Evolutionary conservation across 2,329 filamentous ascomycete genomes (phyloP).

Genomic region (Hirsutella rhossiliensis): DNA sequence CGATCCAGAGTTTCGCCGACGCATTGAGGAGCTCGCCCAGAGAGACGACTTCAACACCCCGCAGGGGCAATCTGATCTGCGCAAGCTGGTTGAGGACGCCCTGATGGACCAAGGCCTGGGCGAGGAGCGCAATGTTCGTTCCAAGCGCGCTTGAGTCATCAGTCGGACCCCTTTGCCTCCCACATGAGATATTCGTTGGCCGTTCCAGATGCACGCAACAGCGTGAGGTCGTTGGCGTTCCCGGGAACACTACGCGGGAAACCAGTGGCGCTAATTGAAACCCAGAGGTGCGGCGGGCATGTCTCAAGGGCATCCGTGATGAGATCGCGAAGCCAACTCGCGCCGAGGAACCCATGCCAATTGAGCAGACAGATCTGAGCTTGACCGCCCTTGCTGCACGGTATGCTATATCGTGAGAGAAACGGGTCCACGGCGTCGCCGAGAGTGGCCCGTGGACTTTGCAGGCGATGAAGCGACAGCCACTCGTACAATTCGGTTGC

Average conservation of each 20-base stretch:
- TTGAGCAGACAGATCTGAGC: slow-evolving; percentile 34
- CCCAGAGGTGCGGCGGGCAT: slow-evolving; percentile 37
- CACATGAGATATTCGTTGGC: slow-evolving; percentile 46
- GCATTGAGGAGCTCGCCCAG: slow-evolving; percentile 81
- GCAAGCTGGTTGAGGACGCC: slow-evolving; percentile 70
- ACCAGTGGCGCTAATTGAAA: slow-evolving; percentile 39
- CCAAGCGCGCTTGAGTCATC: slow-evolving; percentile 38
- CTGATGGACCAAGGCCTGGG: slow-evolving; percentile 53
- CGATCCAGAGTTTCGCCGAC: slow-evolving; percentile 71
- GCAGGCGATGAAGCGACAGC: slow-evolving; percentile 54
- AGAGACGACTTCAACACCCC: slow-evolving; percentile 74
- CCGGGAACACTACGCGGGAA: slow-evolving; percentile 33
- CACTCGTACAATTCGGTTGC: slow-evolving; percentile 60
- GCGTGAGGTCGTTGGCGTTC: slow-evolving; percentile 35
- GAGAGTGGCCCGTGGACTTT: slow-evolving; percentile 48
- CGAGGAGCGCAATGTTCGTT: slow-evolving; percentile 52
- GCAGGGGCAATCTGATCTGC: slow-evolving; percentile 66
- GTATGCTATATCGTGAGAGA: slow-evolving; percentile 54
- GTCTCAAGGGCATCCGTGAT: slow-evolving; percentile 32
- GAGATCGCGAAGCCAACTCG: slow-evolving; percentile 36
- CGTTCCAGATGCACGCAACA: slow-evolving; percentile 38
- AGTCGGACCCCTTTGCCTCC: slow-evolving; percentile 40
- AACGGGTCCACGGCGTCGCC: slow-evolving; percentile 54
- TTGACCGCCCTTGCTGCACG: slow-evolving; percentile 22
- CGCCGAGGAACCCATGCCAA: slow-evolving; percentile 47